These are phyloP conservation scores for Xanthoconium purpureum DNA, from an alignment of 768 basidiomycete species.

Conservation along the genomic window DNA sequence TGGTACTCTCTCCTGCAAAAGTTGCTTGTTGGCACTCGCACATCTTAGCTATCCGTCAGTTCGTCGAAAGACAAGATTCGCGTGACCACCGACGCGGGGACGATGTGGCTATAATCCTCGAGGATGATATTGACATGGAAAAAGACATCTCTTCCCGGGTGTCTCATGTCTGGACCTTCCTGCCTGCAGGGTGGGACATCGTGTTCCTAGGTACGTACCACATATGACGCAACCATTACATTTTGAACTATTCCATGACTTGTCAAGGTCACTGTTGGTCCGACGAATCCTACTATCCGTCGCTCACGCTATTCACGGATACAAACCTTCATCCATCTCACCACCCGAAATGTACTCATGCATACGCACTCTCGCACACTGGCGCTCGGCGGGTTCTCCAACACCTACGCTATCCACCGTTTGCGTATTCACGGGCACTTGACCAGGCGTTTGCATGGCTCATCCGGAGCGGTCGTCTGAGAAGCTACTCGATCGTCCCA, in stretches of 20 bases:
- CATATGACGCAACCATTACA: not conserved
- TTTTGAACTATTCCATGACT: not conserved
- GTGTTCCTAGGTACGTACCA: slow-evolving; percentile 58
- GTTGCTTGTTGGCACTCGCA: slow-evolving; percentile 77
- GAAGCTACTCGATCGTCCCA: slow-evolving; percentile 63
- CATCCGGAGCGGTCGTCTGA: slow-evolving; percentile 50
- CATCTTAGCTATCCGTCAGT: slow-evolving; percentile 45
- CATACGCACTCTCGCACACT: slow-evolving; percentile 55
- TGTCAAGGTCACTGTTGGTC: slow-evolving; percentile 76
- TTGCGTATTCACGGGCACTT: slow-evolving; percentile 75
- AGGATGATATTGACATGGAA: slow-evolving; percentile 83
- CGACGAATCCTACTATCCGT: slow-evolving; percentile 51
- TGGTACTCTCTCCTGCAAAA: slow-evolving; percentile 54
- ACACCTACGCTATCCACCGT: slow-evolving; percentile 58
- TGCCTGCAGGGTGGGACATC: slow-evolving; percentile 70
- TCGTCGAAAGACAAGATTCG: slow-evolving; percentile 34
- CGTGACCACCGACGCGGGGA: slow-evolving; percentile 9
- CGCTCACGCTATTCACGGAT: slow-evolving; percentile 27
- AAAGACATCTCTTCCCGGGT: slow-evolving; percentile 47
- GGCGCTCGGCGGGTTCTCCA: slow-evolving; percentile 62
- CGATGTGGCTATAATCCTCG: slow-evolving; percentile 55
- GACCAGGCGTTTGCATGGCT: slow-evolving; percentile 76
- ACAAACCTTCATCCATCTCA: slow-evolving; percentile 52
- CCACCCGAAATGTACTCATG: slow-evolving; percentile 70
- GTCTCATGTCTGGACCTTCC: slow-evolving; percentile 42